Evolutionary conservation across 2,329 filamentous ascomycete genomes (phyloP).

Genomic region (Chaetomium strumarium): DNA sequence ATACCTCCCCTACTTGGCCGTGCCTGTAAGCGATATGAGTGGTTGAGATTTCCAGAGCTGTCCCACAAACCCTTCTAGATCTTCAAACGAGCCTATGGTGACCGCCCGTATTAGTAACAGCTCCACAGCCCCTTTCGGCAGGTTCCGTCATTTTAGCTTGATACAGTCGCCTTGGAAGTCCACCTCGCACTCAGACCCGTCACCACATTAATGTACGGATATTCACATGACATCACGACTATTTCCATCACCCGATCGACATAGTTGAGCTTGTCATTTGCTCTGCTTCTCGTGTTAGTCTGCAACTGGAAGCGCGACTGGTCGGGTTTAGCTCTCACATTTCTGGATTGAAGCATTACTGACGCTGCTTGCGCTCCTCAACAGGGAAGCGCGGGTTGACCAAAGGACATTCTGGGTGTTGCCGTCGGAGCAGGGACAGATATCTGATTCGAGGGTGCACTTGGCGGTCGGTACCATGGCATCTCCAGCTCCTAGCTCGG

Average conservation of each 20-base stretch:
- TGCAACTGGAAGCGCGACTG: slow-evolving; percentile 9
- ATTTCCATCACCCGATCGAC: neutral
- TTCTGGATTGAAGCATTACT: slow-evolving; percentile 4
- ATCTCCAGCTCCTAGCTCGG: slow-evolving; percentile 53
- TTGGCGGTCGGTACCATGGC: slow-evolving; percentile 27
- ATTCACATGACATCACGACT: too few relatives aligned
- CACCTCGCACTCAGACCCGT: too few relatives aligned
- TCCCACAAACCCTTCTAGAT: too few relatives aligned
- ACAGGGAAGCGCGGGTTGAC: neutral
- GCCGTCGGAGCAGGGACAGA: neutral
- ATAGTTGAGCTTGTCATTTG: neutral
- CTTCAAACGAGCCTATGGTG: too few relatives aligned
- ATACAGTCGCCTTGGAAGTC: too few relatives aligned
- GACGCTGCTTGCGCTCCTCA: slow-evolving; percentile 8
- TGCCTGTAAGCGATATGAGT: too few relatives aligned
- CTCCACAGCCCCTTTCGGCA: too few relatives aligned
- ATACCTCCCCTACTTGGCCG: too few relatives aligned
- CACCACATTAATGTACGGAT: too few relatives aligned
- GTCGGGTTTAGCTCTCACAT: slow-evolving; percentile 17
- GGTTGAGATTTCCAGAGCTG: too few relatives aligned
- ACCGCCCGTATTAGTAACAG: too few relatives aligned
- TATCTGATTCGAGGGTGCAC: neutral
- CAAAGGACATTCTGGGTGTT: neutral
- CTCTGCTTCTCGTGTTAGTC: neutral
- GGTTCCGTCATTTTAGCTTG: too few relatives aligned